Percentiles rank a stretch among this genome's conserved stretches.
Conservation (phyloP, 2,329 filamentous ascomycete genomes). For the Diaporthe sp. region DNA sequence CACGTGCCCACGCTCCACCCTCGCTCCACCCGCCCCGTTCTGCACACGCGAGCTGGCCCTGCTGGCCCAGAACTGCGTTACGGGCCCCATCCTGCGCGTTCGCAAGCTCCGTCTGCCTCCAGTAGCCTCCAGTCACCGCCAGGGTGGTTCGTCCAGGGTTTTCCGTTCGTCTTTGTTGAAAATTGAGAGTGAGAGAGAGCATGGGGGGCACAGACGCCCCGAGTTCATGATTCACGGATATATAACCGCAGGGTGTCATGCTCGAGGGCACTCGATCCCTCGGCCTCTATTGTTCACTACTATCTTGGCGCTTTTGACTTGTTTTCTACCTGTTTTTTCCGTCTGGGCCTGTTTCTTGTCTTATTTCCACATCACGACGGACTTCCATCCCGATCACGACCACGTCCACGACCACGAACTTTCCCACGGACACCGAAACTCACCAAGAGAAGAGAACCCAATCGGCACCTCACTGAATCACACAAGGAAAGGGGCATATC, state of each 20-base stretch:
- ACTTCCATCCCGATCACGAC: slow-evolving; percentile 23
- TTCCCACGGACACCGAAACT: not conserved
- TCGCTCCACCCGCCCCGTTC: slow-evolving; percentile 31
- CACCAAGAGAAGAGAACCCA: not conserved
- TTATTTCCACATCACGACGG: slow-evolving; percentile 39
- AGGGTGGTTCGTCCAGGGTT: slow-evolving; percentile 28
- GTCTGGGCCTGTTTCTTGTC: slow-evolving; percentile 39
- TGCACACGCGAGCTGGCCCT: slow-evolving; percentile 32
- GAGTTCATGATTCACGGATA: slow-evolving; percentile 24
- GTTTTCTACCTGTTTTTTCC: slow-evolving; percentile 36
- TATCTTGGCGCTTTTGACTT: slow-evolving; percentile 28
- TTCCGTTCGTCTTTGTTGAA: not conserved
- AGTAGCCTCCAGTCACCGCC: slow-evolving; percentile 36
- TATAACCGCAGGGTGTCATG: slow-evolving; percentile 28
- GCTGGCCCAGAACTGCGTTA: slow-evolving; percentile 29
- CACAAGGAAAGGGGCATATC: not conserved
- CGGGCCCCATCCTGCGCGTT: slow-evolving; percentile 35
- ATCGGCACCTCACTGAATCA: not conserved
- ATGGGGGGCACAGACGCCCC: slow-evolving; percentile 21
- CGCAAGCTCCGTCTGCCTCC: slow-evolving; percentile 42
- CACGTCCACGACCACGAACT: slow-evolving; percentile 10
- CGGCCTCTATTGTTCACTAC: slow-evolving; percentile 14
- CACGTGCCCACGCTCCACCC: slow-evolving; percentile 41
- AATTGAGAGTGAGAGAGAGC: not conserved
- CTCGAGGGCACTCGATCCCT: slow-evolving; percentile 16